These are phyloP conservation scores for Fraxinus angustifolia DNA, from an alignment of 305 asterid genomes.

Conservation along the genomic window DNA sequence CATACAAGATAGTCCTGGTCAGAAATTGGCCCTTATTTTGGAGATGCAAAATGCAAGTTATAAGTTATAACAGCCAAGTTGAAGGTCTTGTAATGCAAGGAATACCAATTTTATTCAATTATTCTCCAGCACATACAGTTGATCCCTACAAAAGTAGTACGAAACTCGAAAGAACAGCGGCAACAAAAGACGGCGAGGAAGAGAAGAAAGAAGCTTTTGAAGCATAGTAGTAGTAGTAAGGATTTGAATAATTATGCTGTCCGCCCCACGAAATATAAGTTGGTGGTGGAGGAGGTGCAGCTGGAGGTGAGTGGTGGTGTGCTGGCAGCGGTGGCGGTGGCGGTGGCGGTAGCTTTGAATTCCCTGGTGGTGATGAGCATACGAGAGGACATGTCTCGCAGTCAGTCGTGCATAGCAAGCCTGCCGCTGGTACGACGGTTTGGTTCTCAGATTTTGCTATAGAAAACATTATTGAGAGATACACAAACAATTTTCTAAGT, in stretches of 20 bases:
- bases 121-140: not conserved
- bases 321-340: not conserved
- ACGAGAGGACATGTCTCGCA: conserved; percentile 59
- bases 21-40: not conserved
- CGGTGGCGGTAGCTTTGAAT: conserved; percentile 28
- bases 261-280: conserved; percentile 4
- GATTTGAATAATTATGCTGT: not conserved
- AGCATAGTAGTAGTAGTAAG: not conserved
- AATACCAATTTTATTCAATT: not conserved
- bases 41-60: not conserved
- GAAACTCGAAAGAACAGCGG: not conserved
- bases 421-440: conserved; percentile 20
- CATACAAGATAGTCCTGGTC: not conserved
- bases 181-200: not conserved
- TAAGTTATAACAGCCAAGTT: not conserved
- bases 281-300: conserved; percentile 19
- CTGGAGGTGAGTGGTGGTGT: conserved; percentile 22
- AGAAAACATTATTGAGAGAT: conserved; percentile 26
- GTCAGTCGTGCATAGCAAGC: conserved; percentile 53
- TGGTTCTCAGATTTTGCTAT: conserved; percentile 28
- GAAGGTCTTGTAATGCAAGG: not conserved
- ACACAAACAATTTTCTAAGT: conserved; percentile 23
- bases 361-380: conserved; percentile 49
- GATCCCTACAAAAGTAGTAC: not conserved
- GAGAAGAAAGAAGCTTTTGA: not conserved